A percentile compares a stretch with the other conserved stretches of the same genome.
Conservation (phyloP, 73 alveolate species). For the Paramecium biaurelia region DNA sequence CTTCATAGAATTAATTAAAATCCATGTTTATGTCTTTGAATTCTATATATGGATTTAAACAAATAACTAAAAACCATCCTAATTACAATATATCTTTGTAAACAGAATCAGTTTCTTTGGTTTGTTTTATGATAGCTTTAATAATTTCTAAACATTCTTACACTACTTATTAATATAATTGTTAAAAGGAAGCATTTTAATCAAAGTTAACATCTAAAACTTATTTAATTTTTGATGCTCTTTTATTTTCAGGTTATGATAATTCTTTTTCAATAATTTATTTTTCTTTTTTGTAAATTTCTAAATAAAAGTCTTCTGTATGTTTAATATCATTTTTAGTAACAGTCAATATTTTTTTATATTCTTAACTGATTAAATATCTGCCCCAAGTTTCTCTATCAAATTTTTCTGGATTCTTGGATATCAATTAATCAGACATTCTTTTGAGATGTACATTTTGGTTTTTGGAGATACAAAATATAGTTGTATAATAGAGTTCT, state of each 20-base stretch:
- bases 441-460: constrained; percentile 57
- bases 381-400: constrained; percentile 56
- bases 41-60: constrained; percentile 41
- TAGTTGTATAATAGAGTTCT: constrained; percentile 51
- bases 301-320: constrained; percentile 40
- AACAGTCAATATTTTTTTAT: constrained; percentile 31
- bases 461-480: constrained; percentile 58
- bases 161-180: constrained; percentile 24
- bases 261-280: constrained; percentile 29
- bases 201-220: constrained; percentile 47
- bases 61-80: constrained; percentile 40
- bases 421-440: constrained; percentile 52
- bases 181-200: not conserved
- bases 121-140: not conserved
- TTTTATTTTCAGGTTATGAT: not conserved
- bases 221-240: constrained; percentile 23
- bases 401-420: constrained; percentile 44
- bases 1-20: constrained; percentile 22
- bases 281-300: constrained; percentile 39
- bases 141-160: not conserved
- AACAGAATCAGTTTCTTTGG: not conserved
- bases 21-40: constrained; percentile 40
- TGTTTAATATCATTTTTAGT: constrained; percentile 50
- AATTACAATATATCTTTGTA: constrained; percentile 38
- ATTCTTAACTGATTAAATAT: constrained; percentile 32